Evolutionary conservation across 148 eudicot genomes (phyloP), one percentile per base, ranked within the genome.

Genomic region (Nyssa sinensis): DNA sequence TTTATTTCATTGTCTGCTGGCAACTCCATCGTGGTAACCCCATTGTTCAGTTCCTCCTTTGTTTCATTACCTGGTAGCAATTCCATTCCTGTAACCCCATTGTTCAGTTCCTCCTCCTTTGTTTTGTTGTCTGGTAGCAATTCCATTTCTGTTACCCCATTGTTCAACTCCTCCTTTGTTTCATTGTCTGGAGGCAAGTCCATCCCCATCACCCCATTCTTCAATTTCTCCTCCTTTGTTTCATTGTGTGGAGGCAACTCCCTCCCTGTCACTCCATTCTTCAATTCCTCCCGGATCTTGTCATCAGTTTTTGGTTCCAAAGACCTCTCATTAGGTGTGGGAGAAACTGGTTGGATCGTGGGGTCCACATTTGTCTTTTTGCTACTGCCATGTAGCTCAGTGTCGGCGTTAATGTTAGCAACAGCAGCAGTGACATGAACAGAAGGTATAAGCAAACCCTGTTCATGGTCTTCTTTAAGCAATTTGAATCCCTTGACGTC

Each of bases 1-100:
- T 37, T 62, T 21, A 55, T 35, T 37, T 41, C 75, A 30, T 64
- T 33, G 14, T 62, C 70, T 4, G 7, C 31, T 7, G 25, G 69
- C 21, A 70, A 44, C 55, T 51, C 79, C 31, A 55, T 62, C 16
- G 69, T 44, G 55, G 65, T 29, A 71, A 37, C 64, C 58, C n/a
- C 44, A 33, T 66, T 67, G 62, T 71, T 58, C 34, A 65, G 28
- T 63, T 64, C 71, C 49, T 39, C 53, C 31, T 64, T 72, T 27
- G 24, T 19, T 59, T 25, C 62, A 31, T 1, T 65, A 23, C 58
- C 66, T 31, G 13, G 33, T 2, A 37, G 61, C 5, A 60, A 75
- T 44, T 68, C 67, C 59, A 65, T 28, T 64, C 27, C 37, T 23
- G 51, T 71, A 37, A 44, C 51, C 30, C 64, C 59, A 72, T 30